Evolutionary conservation across 805 yeast species (phyloP).

Genomic region (Lipomyces kockii): DNA sequence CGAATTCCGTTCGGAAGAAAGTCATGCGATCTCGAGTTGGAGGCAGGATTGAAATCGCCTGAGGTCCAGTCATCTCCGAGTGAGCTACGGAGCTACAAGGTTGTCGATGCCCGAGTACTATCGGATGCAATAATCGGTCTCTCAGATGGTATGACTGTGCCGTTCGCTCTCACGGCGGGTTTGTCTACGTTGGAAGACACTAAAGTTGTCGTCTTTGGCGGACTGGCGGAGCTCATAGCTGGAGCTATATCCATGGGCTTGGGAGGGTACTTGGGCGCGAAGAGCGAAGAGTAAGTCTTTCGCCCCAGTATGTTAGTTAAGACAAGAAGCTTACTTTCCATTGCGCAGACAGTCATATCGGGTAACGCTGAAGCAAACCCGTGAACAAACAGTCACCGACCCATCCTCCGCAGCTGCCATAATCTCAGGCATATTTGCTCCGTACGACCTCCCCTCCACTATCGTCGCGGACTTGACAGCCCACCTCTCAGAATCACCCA

Average conservation of each 20-base stretch:
- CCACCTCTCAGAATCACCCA: neutral
- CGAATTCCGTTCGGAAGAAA: neutral
- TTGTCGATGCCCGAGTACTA: conserved; percentile 70
- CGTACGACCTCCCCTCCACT: conserved; percentile 6
- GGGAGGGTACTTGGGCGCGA: conserved; percentile 94
- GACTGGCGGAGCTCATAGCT: conserved; percentile 92
- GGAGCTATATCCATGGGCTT: conserved; percentile 98
- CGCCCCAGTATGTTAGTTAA: conserved; percentile 41
- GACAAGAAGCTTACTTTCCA: neutral
- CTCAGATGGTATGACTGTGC: conserved; percentile 93
- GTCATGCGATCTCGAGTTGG: neutral
- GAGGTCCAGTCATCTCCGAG: neutral
- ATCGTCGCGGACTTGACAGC: neutral
- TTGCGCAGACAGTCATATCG: conserved; percentile 1
- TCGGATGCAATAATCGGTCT: conserved; percentile 90
- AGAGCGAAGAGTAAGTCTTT: conserved; percentile 58
- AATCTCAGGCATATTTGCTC: neutral
- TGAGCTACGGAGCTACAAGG: neutral
- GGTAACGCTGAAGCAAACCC: neutral
- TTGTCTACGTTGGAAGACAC: conserved; percentile 86
- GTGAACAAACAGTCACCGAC: neutral
- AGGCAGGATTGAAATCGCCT: neutral
- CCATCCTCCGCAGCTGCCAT: neutral
- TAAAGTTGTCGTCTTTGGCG: conserved; percentile 93
- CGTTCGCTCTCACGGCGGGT: conserved; percentile 96